Base-by-base conservation (phyloP, 768 basidiomycete species). In the Suillus weaverae region DNA sequence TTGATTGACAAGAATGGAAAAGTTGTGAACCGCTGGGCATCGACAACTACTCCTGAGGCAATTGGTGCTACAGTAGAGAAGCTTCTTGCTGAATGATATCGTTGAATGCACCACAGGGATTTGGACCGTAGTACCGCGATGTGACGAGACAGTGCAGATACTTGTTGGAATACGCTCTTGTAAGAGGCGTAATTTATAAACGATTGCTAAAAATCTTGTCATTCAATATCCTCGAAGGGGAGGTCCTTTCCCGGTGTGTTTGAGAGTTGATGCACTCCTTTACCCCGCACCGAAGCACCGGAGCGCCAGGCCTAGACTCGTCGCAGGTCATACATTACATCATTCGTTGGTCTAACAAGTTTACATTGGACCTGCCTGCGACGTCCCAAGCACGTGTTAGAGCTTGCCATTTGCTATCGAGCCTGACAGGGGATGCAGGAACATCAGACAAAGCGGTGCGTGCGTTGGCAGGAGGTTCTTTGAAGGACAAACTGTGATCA, bases 11-110 rank as follows among this genome's bases (percentile, higher is more conserved):
- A 86, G 41, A 3, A 50, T 16, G 16, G 36, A 0, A 22, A 39
- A 41, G 77, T 93, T 16, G 86, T 90, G 30, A 78, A 89, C 69
- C 86, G 85, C 50, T 94, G 91, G 89, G 87, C 89, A 5, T 89
- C 89, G 20, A 91, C 88, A 16, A 92, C 90, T 2, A 83, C 88
- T 3, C 90, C 91, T 32, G 79, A 83, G 20, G 79, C 82, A 14
- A 85, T 94, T 64, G 89, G 86, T 54, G 75, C 75, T 48, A 86
- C 86, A 62, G 79, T 94, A 48, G 85, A 84, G 64, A 89, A 88
- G 74, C 80, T 90, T 61, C 69, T 91, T 35, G 62, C 57, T n/a
- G 64, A 73, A 46, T 74, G 70, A 74, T 57, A 3, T 26, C 18
- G 26, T 57, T 33, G 53, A 33, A 53, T 33, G 51, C 14, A 26